Evolutionary conservation across 1,139 yeast species (phyloP).

Genomic region (Taphrina betulina): DNA sequence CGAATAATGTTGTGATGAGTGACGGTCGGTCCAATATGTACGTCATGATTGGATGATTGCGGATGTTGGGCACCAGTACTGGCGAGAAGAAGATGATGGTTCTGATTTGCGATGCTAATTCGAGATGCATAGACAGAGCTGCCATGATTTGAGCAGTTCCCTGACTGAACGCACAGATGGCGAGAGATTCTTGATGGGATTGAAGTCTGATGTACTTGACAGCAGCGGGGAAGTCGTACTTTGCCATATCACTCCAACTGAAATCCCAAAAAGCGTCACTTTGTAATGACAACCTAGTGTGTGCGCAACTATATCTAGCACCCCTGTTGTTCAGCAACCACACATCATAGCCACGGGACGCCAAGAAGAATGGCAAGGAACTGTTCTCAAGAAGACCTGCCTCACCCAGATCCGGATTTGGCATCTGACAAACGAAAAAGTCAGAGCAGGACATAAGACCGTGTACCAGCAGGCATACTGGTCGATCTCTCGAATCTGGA

Average conservation of each 20-base stretch:
- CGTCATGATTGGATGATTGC: neutral
- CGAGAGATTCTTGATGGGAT: neutral
- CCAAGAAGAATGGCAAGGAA: neutral
- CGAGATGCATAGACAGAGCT: neutral
- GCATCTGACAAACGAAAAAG: neutral
- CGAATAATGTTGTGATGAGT: neutral
- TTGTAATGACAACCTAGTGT: neutral
- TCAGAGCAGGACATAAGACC: slow-evolving; percentile 4
- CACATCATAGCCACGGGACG: neutral
- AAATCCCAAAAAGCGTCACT: neutral
- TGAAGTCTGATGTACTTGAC: neutral
- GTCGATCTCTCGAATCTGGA: neutral
- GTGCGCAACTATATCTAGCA: neutral
- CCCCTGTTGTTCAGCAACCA: slow-evolving; percentile 3
- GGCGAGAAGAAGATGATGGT: neutral
- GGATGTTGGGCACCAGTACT: neutral
- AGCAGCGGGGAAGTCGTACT: neutral
- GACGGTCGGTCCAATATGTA: neutral
- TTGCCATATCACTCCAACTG: neutral
- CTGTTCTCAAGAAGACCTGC: neutral
- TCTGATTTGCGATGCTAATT: neutral
- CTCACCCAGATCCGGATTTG: neutral
- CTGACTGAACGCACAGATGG: neutral
- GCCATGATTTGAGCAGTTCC: neutral
- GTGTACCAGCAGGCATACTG: neutral